Conservation (phyloP, 192 early-diverging fungal genomes). For the Backusella sp. region DNA sequence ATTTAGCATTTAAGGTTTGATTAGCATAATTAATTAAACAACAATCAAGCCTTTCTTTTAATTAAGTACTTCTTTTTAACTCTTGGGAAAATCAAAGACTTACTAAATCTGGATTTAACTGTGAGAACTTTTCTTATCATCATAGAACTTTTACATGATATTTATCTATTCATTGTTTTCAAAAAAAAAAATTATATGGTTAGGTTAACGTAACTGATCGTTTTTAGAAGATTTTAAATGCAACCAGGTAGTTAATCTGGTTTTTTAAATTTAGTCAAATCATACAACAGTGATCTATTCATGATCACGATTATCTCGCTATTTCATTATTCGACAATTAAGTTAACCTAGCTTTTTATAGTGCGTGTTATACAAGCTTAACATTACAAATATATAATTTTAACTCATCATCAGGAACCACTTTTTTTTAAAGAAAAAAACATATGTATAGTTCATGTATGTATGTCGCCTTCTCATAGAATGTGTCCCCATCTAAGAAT, state of each 20-base stretch:
- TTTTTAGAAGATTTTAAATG: not conserved
- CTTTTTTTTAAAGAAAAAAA: not conserved
- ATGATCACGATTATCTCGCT: not conserved
- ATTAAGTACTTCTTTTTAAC: not conserved
- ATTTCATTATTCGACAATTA: not conserved
- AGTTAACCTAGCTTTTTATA: not conserved
- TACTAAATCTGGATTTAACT: not conserved
- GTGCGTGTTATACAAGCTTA: not conserved
- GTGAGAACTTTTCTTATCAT: not conserved
- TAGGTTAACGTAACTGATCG: not conserved
- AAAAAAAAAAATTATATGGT: not conserved
- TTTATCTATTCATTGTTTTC: not conserved
- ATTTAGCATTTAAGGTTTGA: not conserved
- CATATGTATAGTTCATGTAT: not conserved
- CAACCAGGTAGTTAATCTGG: not conserved
- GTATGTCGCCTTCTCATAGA: not conserved
- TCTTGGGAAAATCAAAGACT: not conserved
- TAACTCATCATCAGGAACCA: not conserved
- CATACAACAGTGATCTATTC: not conserved
- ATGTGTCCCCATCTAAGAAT: not conserved
- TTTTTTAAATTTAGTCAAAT: not conserved
- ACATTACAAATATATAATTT: not conserved
- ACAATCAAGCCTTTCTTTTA: not conserved
- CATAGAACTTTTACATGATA: not conserved
- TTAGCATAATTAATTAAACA: not conserved